These are phyloP conservation scores for Neurospora discreta DNA, from an alignment of 495 filamentous ascomycete species.

Conservation along the genomic window DNA sequence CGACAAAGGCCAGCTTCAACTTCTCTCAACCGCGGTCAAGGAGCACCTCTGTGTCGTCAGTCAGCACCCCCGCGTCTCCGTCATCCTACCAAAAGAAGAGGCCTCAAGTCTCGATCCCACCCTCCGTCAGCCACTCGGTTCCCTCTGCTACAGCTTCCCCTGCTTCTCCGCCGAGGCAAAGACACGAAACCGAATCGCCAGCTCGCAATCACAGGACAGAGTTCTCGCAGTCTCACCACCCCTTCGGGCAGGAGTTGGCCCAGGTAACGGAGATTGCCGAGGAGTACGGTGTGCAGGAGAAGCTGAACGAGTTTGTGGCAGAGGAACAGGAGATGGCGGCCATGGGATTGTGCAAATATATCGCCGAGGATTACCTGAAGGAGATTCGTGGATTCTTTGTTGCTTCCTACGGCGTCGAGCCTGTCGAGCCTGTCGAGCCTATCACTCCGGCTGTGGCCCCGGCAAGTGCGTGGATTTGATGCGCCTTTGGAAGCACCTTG, in stretches of 20 bases:
- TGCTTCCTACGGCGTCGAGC: constrained; percentile 22
- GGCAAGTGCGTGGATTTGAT: neutral
- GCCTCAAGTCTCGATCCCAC: constrained; percentile 18
- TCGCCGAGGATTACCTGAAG: constrained; percentile 68
- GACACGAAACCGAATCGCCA: constrained; percentile 5
- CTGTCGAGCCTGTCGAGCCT: constrained; percentile 5
- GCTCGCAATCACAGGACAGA: constrained; percentile 14
- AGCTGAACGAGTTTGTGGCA: constrained; percentile 52
- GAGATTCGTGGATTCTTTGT: constrained; percentile 65
- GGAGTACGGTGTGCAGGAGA: constrained; percentile 60
- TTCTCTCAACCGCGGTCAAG: constrained; percentile 38
- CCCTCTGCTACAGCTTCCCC: neutral
- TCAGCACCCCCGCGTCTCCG: constrained; percentile 23
- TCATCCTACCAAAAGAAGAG: constrained; percentile 24
- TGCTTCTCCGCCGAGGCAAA: constrained; percentile 4
- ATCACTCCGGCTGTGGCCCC: constrained; percentile 13
- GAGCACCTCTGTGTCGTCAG: constrained; percentile 22
- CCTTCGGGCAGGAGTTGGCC: constrained; percentile 64
- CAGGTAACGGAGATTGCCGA: constrained; percentile 75
- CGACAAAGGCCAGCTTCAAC: constrained; percentile 33
- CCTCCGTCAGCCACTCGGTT: constrained; percentile 18
- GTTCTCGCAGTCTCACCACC: constrained; percentile 28
- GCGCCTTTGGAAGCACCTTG: neutral
- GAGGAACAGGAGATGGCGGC: constrained; percentile 57
- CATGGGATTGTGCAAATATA: constrained; percentile 62